Base-by-base conservation (phyloP, 2,329 filamentous ascomycete species). In the Laburnicola sp. region DNA sequence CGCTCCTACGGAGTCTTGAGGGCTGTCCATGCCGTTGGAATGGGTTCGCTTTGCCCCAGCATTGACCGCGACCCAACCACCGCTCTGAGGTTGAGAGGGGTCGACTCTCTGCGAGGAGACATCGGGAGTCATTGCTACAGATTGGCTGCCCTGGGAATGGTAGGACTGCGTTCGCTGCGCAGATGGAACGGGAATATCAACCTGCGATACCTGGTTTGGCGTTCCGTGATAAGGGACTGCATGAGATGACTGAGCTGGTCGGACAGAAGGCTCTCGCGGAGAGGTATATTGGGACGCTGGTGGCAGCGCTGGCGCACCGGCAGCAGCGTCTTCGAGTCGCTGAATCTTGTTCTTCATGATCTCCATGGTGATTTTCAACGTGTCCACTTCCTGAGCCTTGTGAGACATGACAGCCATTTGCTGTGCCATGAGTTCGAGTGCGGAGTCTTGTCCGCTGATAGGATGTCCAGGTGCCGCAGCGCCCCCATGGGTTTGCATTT, bases 321-420 rank as follows among this genome's bases (percentile, higher is more conserved):
- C 50, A n/a, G 37, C 36, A 30, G 56, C 39, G n/a, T 75, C 70
- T 54, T 75, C 73, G 11, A 76, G 56, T 8, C 67, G 65, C 45
- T 70, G 65, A 22, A 80, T 65, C 39, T 74, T 75, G 48, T 76
- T 75, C 62, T 76, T 78, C 63, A 80, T 66, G 9, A 80, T 73
- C 43, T 79, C 76, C 8, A 80, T 62, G 43, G 76, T 75, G 57
- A 80, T 68, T 54, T 74, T 77, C 39, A 80, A 53, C 4, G 66
- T 72, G 45, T 80, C 77, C 8, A 80, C 65, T 51, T 80, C 77
- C 28, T 73, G 75, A 6, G 73, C 72, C 59, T 77, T 76, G 40
- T 68, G 69, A 6, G 74, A 70, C 23, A 79, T 64, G 25, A 63
- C 62, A 42, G 68, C 63, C 2, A 78, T 61, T 51, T 75, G 75